Base-by-base conservation (phyloP, 1,284 basidiomycete species). In the Rhodotorula sp. region DNA sequence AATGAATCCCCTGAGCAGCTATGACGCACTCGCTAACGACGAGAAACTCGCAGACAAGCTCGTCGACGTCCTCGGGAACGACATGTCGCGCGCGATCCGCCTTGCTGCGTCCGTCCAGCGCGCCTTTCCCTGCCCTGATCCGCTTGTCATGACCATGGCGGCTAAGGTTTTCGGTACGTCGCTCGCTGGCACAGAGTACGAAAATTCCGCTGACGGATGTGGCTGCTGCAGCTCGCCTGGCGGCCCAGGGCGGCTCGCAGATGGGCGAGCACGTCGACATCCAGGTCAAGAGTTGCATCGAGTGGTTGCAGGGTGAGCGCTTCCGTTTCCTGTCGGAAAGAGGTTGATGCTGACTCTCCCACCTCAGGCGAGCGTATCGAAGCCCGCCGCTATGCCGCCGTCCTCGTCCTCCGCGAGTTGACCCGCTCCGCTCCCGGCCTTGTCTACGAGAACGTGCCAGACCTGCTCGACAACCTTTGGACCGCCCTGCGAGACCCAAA, bases 381-480 rank as follows among this genome's bases (percentile, higher is more conserved):
- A 79, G 85, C 87, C 50, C 87, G 89, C 15, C 86, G 91, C 73
- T 91, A 92, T 79, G 91, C 91, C 0, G 92, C 91, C 9, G 91
- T 92, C 2, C 87, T 97, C 60, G 90, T 97, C 66, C 83, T 97
- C 54, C 94, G 95, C 82, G 93, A 96, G 81, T 86, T 98, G 59
- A 94, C 95, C 2, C 85, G 88, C 48, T 90, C 94, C 79, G 93
- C 90, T 73, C 90, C 91, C 0, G 88, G 85, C 21, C 90, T 94
- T 78, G 74, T 79, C 81, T 89, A 94, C 78, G 87, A 90, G 2
- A 91, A 93, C 81, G 91, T 97, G 39, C 86, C 87, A 62, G 86
- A 91, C 50, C 90, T 96, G 12, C 89, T 97, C 64, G 92, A 94
- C 80, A 94, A 93, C 82, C 92, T 98, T 69, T 89, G 95, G 77